Conservation (phyloP, 2,329 filamentous ascomycete species). For the Epichloe baconii region DNA sequence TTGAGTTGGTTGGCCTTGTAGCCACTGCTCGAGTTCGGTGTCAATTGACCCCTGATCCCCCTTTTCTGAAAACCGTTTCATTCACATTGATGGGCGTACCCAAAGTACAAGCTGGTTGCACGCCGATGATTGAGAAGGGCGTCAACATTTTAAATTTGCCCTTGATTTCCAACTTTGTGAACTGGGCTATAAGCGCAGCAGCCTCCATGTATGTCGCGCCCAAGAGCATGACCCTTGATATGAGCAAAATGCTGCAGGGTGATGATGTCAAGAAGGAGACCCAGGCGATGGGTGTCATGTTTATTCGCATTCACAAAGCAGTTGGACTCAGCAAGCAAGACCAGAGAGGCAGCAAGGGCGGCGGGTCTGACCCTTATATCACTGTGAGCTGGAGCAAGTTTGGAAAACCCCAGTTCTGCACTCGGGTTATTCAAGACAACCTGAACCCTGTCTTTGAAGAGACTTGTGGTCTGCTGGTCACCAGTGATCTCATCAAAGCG, state of each 20-base stretch:
- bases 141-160: conserved; percentile 87
- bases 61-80: conserved; percentile 88
- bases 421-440: conserved; percentile 87
- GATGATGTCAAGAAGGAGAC: conserved; percentile 88
- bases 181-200: conserved; percentile 81
- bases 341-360: conserved; percentile 62
- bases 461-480: conserved; percentile 72
- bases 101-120: conserved; percentile 77
- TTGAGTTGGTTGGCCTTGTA: conserved; percentile 82
- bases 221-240: conserved; percentile 84
- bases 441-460: conserved; percentile 91
- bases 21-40: conserved; percentile 74
- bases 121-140: conserved; percentile 82
- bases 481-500: conserved; percentile 78
- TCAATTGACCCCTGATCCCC: conserved; percentile 78
- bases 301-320: conserved; percentile 83
- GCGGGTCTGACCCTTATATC: conserved; percentile 90
- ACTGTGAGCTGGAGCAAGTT: conserved; percentile 94
- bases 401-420: conserved; percentile 95
- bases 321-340: conserved; percentile 87
- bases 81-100: conserved; percentile 92
- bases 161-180: conserved; percentile 91
- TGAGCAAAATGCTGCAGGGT: conserved; percentile 80
- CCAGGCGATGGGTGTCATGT: conserved; percentile 75
- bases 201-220: conserved; percentile 87